These are phyloP conservation scores for Chrysanthemum seticuspe DNA, from an alignment of 129 eudicot genomes.

Conservation along the genomic window DNA sequence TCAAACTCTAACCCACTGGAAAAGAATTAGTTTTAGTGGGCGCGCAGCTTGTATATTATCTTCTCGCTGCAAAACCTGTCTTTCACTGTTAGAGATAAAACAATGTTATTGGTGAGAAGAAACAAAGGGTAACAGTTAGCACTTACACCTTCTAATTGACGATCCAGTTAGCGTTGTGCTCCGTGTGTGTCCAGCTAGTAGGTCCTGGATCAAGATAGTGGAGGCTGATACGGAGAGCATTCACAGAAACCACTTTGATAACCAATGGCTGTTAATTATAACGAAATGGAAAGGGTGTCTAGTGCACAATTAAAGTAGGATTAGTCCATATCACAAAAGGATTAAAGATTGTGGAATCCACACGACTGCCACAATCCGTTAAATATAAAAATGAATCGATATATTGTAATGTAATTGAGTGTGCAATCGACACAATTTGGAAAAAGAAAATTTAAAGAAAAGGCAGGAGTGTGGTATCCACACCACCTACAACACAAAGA, in stretches of 20 bases:
- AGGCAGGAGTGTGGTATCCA: neutral
- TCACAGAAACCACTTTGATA: neutral
- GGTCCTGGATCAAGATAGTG: neutral
- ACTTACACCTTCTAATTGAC: neutral
- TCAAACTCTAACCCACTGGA: neutral
- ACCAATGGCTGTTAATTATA: neutral
- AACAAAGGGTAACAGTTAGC: neutral
- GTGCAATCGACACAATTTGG: neutral
- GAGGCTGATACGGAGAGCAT: neutral
- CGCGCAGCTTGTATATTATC: neutral
- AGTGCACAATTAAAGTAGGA: neutral
- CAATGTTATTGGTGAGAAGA: neutral
- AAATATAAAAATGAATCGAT: neutral
- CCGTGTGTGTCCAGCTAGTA: neutral
- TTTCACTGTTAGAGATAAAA: neutral
- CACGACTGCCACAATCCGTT: conserved; percentile 13
- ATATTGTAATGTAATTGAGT: neutral
- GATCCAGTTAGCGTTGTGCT: neutral
- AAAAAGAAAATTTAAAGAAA: neutral
- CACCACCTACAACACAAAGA: neutral
- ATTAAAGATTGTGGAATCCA: conserved; percentile 14
- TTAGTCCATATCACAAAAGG: neutral
- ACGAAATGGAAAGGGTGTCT: neutral
- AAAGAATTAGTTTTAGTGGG: neutral
- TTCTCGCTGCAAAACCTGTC: neutral